These are phyloP conservation scores for Podospora sp. DNA, from an alignment of 495 filamentous ascomycete species.

Conservation along the genomic window DNA sequence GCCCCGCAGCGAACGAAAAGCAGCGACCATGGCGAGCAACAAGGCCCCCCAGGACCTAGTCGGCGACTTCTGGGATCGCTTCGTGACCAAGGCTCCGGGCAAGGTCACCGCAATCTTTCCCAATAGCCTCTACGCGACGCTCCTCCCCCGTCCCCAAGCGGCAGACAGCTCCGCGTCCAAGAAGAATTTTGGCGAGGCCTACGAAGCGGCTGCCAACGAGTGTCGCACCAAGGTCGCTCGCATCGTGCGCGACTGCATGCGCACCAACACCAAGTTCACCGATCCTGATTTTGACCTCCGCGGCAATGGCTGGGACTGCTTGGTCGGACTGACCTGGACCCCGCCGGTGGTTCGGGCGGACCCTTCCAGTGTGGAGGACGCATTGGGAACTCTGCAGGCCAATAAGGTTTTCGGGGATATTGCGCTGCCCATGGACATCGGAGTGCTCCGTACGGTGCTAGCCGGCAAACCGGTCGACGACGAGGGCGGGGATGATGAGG, in stretches of 20 bases:
- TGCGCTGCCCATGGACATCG: slow-evolving; percentile 59
- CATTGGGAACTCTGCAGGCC: slow-evolving; percentile 24
- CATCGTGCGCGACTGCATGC: slow-evolving; percentile 67
- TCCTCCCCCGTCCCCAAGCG: slow-evolving; percentile 20
- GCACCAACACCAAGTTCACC: slow-evolving; percentile 72
- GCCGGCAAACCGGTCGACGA: slow-evolving; percentile 44
- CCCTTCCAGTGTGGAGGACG: slow-evolving; percentile 11
- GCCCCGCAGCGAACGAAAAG: not conserved
- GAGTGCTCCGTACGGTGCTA: slow-evolving; percentile 25
- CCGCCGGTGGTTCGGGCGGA: slow-evolving; percentile 8
- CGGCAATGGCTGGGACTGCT: slow-evolving; percentile 42
- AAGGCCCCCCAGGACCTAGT: slow-evolving; percentile 24
- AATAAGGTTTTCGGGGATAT: slow-evolving; percentile 40
- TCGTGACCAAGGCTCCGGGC: slow-evolving; percentile 24
- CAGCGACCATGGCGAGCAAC: not conserved
- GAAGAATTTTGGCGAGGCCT: slow-evolving; percentile 40
- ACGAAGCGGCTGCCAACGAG: slow-evolving; percentile 61
- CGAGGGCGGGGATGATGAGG: slow-evolving; percentile 46
- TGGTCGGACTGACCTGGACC: slow-evolving; percentile 21
- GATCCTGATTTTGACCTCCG: slow-evolving; percentile 76
- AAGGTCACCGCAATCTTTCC: slow-evolving; percentile 32
- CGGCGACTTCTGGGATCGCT: slow-evolving; percentile 25
- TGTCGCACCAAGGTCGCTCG: slow-evolving; percentile 66
- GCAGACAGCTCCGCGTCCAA: slow-evolving; percentile 7
- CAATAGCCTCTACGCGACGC: slow-evolving; percentile 21